Conservation (phyloP, 192 early-diverging fungal species). For the Backusella parvicylindrica region DNA sequence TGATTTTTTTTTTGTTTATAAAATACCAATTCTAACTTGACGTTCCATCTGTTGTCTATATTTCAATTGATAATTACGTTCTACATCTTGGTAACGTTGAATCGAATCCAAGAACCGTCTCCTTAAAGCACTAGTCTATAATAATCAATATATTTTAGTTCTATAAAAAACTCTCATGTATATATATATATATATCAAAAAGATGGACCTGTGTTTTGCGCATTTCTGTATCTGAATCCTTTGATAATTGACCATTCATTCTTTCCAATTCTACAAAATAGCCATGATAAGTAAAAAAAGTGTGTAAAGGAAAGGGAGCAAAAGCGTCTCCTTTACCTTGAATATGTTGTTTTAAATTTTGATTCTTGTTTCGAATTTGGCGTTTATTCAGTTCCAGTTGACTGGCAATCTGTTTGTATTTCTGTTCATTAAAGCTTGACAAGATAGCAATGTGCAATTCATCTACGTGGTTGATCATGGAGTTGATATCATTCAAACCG, state of each 20-base stretch:
- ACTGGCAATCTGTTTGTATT: background rate
- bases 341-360: background rate
- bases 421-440: background rate
- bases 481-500: background rate
- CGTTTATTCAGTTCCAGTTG: background rate
- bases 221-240: slow-evolving; percentile 7
- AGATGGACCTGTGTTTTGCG: slow-evolving; percentile 1
- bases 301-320: too few species aligned
- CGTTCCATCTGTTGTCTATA: slow-evolving; percentile 77
- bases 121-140: slow-evolving; percentile 31
- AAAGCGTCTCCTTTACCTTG: background rate
- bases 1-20: background rate
- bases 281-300: too few species aligned
- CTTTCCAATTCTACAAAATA: background rate
- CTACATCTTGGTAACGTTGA: slow-evolving; percentile 71
- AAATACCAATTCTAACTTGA: slow-evolving; percentile 72
- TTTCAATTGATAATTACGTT: slow-evolving; percentile 70
- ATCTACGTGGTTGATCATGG: background rate
- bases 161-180: too few species aligned
- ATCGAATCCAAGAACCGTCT: slow-evolving; percentile 56
- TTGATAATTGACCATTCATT: background rate
- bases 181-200: background rate
- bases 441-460: background rate
- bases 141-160: background rate
- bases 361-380: background rate